Evolutionary conservation across 371 early-diverging fungal species (phyloP).

Genomic region (Enterocytospora artemiae): DNA sequence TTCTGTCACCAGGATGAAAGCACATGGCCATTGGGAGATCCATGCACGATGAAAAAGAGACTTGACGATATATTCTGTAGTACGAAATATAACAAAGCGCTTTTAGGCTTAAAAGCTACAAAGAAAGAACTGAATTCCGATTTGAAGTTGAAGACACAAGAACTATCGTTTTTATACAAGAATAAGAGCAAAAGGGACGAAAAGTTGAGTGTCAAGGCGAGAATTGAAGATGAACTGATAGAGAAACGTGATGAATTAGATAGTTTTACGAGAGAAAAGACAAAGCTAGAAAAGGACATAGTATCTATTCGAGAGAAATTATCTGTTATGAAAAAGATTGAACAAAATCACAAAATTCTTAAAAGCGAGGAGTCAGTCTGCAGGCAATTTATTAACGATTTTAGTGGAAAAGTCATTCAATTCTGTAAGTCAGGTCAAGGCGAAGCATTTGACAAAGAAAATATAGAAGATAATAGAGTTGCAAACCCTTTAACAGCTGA

Average conservation of each 20-base stretch:
- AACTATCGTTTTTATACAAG: slow-evolving; percentile 63
- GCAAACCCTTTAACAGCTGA: no score
- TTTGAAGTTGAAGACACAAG: slow-evolving; percentile 62
- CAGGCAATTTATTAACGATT: slow-evolving; percentile 6
- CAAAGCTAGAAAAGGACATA: slow-evolving; percentile 2
- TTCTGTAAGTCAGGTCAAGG: no score
- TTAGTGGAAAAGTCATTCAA: no score
- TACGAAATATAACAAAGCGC: slow-evolving; percentile 77
- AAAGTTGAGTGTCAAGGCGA: slow-evolving; percentile 50
- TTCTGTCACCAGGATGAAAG: slow-evolving; percentile 99
- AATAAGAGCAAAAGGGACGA: slow-evolving; percentile 67
- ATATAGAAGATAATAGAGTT: no score
- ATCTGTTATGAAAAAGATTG: slow-evolving; percentile 1
- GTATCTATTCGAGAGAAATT: neutral
- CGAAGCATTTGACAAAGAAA: no score
- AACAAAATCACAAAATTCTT: slow-evolving; percentile 13
- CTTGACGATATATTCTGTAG: slow-evolving; percentile 96
- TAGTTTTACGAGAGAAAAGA: neutral
- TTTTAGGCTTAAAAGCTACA: slow-evolving; percentile 68
- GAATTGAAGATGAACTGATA: neutral
- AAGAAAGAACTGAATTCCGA: slow-evolving; percentile 65
- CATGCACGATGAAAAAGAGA: slow-evolving; percentile 77
- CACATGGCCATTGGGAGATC: slow-evolving; percentile 88
- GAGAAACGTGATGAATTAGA: slow-evolving; percentile 6
- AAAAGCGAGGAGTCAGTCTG: neutral